Evolutionary conservation across 805 yeast genomes (phyloP), one percentile per base, ranked within the genome.

Genomic region (Ogataea saltuana): DNA sequence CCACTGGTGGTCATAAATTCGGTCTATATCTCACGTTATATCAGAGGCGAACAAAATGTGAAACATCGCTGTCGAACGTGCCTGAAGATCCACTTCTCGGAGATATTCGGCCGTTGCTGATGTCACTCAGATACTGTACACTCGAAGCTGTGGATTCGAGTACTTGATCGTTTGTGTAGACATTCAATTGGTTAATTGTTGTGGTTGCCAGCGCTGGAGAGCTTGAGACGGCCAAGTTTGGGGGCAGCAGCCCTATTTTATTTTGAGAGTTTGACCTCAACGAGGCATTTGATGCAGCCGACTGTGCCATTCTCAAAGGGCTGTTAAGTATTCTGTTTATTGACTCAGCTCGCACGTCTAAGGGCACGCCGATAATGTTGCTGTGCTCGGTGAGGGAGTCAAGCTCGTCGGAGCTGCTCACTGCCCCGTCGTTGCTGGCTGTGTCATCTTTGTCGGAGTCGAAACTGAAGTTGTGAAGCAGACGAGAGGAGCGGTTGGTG

Each of bases 81-180:
- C 40, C 40, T 3, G 40, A 36, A 10, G 40, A 36, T n/a, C 33
- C 26, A 20, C 42, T 27, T 10, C 20, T 21, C 8, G 46, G 51
- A 1, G 53, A 46, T 15, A 47, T 44, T 29, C 46, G 37, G 7
- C 59, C 55, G 11, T 46, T 16, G 34, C 52, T 48, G 16, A 54
- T 50, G 19, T 54, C 57, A 38, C 51, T 54, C 41, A 54, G 34
- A 41, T 53, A 53, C 29, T 51, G 55, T 18, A 46, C 33, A 41
- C 53, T 49, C 2, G 59, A 49, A 4, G 57, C 44, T 5, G 39
- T 34, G 18, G 44, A 28, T 23, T 44, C 50, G 8, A 35, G 12
- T 8, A 44, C 41, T 41, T 46, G 50, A 26, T 53, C 53, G 13
- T 40, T 46, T 11, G 54, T 53, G 48, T 47, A 54, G 10, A 53